These are phyloP conservation scores for Trichodelitschia bisporula DNA, from an alignment of 495 filamentous ascomycete species.

Conservation along the genomic window DNA sequence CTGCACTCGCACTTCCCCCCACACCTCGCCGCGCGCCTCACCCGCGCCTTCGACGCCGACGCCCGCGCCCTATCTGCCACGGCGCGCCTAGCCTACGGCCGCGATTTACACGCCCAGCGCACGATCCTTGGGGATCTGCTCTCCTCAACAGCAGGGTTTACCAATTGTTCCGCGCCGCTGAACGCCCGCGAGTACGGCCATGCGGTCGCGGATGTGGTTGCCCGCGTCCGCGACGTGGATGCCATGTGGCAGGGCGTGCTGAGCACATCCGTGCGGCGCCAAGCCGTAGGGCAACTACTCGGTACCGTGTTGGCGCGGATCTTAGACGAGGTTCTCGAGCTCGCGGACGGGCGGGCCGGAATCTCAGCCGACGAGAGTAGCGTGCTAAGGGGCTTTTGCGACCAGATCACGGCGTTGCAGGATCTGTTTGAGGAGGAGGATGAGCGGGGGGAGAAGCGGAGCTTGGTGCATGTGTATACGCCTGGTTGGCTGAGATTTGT, in stretches of 20 bases:
- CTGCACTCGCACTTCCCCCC: conserved; percentile 19
- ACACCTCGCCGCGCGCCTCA: conserved; percentile 14
- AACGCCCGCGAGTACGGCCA: conserved; percentile 41
- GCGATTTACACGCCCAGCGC: conserved; percentile 68
- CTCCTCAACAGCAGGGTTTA: conserved; percentile 45
- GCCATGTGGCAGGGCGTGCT: conserved; percentile 59
- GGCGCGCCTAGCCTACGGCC: conserved; percentile 60
- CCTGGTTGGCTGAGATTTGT: conserved; percentile 72
- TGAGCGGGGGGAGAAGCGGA: conserved; percentile 11
- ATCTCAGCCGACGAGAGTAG: conserved; percentile 77
- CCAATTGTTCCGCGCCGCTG: conserved; percentile 32
- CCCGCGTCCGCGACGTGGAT: conserved; percentile 42
- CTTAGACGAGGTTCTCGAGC: conserved; percentile 63
- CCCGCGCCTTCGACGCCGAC: not conserved
- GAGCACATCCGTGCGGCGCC: conserved; percentile 55
- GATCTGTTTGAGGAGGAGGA: conserved; percentile 35
- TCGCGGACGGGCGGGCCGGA: no score
- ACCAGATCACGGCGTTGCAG: conserved; percentile 41
- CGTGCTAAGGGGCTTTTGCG: conserved; percentile 47
- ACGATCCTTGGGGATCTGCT: conserved; percentile 67
- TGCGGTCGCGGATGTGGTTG: conserved; percentile 41
- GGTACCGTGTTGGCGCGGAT: conserved; percentile 62
- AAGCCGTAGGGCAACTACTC: conserved; percentile 61
- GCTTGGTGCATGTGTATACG: conserved; percentile 53
- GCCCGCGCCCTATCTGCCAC: conserved; percentile 42